Evolutionary conservation across 2,329 filamentous ascomycete genomes (phyloP).

Genomic region (Fusarium sp.): DNA sequence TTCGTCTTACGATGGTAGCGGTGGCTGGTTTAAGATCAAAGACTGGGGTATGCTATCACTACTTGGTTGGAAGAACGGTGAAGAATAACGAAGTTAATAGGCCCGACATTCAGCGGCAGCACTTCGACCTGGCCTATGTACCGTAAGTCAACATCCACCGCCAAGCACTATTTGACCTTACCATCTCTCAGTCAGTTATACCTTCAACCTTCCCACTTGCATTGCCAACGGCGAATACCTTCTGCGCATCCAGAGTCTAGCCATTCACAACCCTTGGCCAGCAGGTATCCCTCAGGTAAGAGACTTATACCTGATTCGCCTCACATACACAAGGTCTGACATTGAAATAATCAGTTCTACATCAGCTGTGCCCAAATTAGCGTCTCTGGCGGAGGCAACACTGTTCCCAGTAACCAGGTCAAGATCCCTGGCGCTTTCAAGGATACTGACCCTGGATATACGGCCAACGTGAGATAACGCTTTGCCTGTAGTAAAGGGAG

Average conservation of each 20-base stretch:
- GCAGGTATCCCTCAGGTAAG: conserved; percentile 11
- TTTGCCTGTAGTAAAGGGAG: accelerated
- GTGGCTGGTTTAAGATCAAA: conserved; percentile 19
- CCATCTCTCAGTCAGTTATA: background rate
- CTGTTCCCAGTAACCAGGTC: conserved; percentile 8
- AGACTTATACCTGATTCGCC: too few relatives aligned
- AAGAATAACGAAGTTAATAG: background rate
- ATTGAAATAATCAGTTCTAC: too few relatives aligned
- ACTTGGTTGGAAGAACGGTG: accelerated
- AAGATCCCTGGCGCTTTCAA: conserved; percentile 21
- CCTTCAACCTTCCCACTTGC: background rate
- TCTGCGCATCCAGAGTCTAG: conserved; percentile 10
- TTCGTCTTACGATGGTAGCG: background rate
- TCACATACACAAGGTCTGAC: too few relatives aligned
- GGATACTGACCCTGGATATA: conserved; percentile 4
- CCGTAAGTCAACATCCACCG: background rate
- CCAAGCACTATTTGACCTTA: background rate
- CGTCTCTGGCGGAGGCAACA: conserved; percentile 9
- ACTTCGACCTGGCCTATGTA: background rate
- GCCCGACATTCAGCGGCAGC: background rate
- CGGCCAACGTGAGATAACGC: background rate
- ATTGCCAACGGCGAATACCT: conserved; percentile 19
- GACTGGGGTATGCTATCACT: background rate
- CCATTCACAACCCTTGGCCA: conserved; percentile 13
- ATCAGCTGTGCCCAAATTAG: conserved; percentile 18